A percentile compares a stretch with the other conserved stretches of the same genome.
Evolutionary conservation across 805 yeast species (phyloP).

Genomic region (Saccharomycopsis guyanensis): DNA sequence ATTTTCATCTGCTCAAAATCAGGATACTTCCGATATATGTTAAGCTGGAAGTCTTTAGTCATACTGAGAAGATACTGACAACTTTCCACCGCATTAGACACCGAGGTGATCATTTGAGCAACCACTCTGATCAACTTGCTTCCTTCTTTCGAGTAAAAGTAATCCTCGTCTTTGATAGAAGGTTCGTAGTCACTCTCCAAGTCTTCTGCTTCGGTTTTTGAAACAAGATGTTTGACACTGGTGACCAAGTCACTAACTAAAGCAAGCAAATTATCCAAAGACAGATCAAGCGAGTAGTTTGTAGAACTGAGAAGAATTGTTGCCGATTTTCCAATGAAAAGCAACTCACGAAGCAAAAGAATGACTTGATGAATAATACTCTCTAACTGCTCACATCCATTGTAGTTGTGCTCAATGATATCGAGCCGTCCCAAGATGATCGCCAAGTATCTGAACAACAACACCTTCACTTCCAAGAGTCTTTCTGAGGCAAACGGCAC

Average conservation of each 20-base stretch:
- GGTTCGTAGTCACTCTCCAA: constrained; percentile 22
- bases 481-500: constrained; percentile 62
- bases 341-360: constrained; percentile 52
- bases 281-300: constrained; percentile 29
- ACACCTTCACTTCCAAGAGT: constrained; percentile 54
- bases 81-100: constrained; percentile 40
- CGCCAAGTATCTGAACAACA: constrained; percentile 54
- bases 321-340: constrained; percentile 46
- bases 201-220: constrained; percentile 38
- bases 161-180: constrained; percentile 28
- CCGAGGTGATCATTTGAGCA: constrained; percentile 51
- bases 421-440: constrained; percentile 71
- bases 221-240: constrained; percentile 55
- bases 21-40: constrained; percentile 54
- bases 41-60: constrained; percentile 61
- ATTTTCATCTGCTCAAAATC: constrained; percentile 53
- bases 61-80: constrained; percentile 44
- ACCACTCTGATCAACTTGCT: constrained; percentile 53
- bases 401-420: constrained; percentile 63
- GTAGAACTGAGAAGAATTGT: constrained; percentile 14
- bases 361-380: constrained; percentile 62
- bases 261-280: constrained; percentile 51
- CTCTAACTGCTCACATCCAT: constrained; percentile 63
- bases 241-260: constrained; percentile 59
- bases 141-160: constrained; percentile 60